Evolutionary conservation across 352 stramenopile genomes (phyloP).

Genomic region (Pelagophyceae sp.): DNA sequence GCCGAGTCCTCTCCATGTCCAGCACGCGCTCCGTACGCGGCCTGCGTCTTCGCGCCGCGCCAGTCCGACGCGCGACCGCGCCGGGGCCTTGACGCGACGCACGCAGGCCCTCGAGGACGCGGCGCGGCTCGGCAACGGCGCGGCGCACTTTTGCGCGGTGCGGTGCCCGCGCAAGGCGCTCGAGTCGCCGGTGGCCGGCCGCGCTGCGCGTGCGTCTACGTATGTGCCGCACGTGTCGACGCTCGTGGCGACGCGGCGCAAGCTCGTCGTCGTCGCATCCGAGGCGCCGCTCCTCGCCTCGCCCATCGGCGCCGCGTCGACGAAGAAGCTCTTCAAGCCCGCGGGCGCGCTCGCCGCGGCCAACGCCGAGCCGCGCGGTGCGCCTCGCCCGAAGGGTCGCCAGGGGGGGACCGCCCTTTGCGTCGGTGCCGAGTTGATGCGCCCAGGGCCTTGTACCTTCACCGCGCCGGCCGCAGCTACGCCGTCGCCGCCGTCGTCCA

Average conservation of each 20-base stretch:
- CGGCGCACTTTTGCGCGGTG: background rate
- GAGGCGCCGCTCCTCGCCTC: background rate
- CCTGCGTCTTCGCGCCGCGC: no score
- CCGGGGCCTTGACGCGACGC: no score
- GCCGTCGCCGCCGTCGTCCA: no score
- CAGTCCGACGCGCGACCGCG: no score
- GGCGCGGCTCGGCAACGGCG: background rate
- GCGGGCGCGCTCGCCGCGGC: no score
- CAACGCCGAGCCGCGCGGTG: no score
- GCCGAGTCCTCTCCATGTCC: background rate
- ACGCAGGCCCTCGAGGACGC: background rate
- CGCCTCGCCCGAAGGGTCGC: no score
- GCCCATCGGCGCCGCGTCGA: background rate
- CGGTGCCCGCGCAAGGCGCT: background rate
- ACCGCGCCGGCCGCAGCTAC: no score
- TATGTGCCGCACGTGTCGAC: background rate
- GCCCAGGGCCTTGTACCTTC: no score
- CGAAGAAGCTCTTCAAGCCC: background rate
- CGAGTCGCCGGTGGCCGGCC: no score
- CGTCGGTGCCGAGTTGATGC: no score
- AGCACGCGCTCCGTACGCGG: background rate
- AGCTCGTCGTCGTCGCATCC: background rate
- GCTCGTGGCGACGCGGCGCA: background rate
- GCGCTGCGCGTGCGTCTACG: background rate
- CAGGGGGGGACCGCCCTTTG: no score